A percentile compares a stretch with the other conserved stretches of the same genome.
Evolutionary conservation across 345 rosid genomes (phyloP).

Genomic region (Brassica rapa): DNA sequence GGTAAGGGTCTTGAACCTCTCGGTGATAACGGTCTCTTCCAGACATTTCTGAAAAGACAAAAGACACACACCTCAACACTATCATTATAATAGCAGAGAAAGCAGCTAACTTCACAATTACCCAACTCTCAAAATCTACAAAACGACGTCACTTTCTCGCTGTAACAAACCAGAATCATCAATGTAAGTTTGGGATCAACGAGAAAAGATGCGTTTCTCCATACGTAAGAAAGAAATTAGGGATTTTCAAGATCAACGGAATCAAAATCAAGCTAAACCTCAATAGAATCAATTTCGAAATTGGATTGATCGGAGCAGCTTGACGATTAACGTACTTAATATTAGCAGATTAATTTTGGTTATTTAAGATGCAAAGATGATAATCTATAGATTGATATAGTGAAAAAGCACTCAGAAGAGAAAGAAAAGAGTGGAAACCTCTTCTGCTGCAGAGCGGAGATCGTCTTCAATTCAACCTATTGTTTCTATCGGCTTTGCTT

Average conservation of each 20-base stretch:
- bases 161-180: background rate
- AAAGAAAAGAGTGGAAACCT: constrained; percentile 13
- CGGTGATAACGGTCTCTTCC: constrained; percentile 79
- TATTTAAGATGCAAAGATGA: background rate
- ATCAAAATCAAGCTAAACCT: background rate
- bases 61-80: background rate
- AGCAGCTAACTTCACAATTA: background rate
- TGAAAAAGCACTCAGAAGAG: background rate
- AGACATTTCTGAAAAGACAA: constrained; percentile 49
- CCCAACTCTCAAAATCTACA: background rate
- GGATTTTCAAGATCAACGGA: background rate
- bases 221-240: background rate
- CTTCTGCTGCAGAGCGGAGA: background rate
- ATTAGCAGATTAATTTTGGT: background rate
- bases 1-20: constrained; percentile 62
- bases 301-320: background rate
- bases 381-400: background rate
- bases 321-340: background rate
- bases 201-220: constrained; percentile 1
- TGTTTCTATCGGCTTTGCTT: background rate
- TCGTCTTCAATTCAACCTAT: constrained; percentile 9
- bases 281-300: background rate
- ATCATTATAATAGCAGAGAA: background rate
- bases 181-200: background rate
- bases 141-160: background rate